A percentile compares a stretch with the other conserved stretches of the same genome.
Conservation (phyloP, 129 eudicot genomes). For the Solidago caesia region DNA sequence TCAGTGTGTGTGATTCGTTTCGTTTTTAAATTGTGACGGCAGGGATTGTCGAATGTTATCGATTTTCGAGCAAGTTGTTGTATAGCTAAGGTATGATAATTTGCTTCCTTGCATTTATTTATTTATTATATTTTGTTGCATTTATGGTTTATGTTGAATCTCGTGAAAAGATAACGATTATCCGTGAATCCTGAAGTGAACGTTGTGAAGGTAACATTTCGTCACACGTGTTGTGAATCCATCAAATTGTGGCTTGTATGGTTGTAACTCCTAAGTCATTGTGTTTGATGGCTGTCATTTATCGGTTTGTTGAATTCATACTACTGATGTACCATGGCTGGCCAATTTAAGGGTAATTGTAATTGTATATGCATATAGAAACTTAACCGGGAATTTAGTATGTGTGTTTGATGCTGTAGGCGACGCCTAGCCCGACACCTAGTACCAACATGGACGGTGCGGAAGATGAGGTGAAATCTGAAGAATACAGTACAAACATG, state of each 20-base stretch:
- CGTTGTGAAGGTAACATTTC: not conserved
- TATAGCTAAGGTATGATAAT: slow-evolving; percentile 37
- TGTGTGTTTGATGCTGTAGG: slow-evolving; percentile 41
- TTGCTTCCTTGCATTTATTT: slow-evolving; percentile 5
- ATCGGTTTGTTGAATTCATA: too few relatives aligned
- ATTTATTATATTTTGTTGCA: not conserved
- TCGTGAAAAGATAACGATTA: not conserved
- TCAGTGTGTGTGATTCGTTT: slow-evolving; percentile 5
- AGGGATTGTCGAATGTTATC: slow-evolving; percentile 43
- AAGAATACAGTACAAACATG: slow-evolving; percentile 81
- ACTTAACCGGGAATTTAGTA: not conserved
- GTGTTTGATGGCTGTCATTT: too few relatives aligned
- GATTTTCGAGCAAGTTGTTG: slow-evolving; percentile 29
- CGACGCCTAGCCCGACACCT: slow-evolving; percentile 65
- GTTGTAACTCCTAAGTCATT: too few relatives aligned
- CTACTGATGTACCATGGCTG: too few relatives aligned
- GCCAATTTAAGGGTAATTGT: too few relatives aligned
- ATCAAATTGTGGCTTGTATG: too few relatives aligned
- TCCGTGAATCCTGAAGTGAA: slow-evolving; percentile 10
- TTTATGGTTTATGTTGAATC: slow-evolving; percentile 15
- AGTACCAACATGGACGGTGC: slow-evolving; percentile 54
- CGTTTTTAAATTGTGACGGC: slow-evolving; percentile 14
- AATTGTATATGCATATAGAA: too few relatives aligned
- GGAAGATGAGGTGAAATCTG: slow-evolving; percentile 70
- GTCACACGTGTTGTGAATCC: slow-evolving; percentile 11